Percentiles rank a stretch among this genome's conserved stretches.
phyloP scores from a whole-genome alignment of 148 eudicot species.

The Diospyros lotus region DNA sequence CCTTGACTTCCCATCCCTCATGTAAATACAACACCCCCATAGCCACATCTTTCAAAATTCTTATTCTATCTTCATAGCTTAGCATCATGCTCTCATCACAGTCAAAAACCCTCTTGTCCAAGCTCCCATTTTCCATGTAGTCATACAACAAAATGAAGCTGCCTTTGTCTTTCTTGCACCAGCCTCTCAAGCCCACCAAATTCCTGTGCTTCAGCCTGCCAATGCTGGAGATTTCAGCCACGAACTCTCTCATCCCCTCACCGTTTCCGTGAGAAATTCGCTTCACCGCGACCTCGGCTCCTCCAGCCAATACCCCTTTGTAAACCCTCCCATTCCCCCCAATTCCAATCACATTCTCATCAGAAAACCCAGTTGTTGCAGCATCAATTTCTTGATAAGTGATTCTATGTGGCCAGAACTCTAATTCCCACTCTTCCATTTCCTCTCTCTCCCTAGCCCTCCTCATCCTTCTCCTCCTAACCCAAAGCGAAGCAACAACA shows the following conservation, averaged over 20 bases:
- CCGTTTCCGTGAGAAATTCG: slow-evolving; percentile 11
- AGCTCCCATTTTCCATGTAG: slow-evolving; percentile 26
- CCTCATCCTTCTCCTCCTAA: slow-evolving; percentile 13
- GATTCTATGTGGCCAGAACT: slow-evolving; percentile 25
- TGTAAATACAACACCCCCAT: slow-evolving; percentile 18
- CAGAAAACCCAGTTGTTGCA: slow-evolving; percentile 16
- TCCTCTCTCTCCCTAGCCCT: slow-evolving; percentile 20
- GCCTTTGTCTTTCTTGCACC: slow-evolving; percentile 22
- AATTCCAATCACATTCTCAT: slow-evolving; percentile 19
- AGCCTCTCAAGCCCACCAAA: slow-evolving; percentile 24
- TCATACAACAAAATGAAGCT: slow-evolving; percentile 22
- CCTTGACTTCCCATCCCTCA: slow-evolving; percentile 23
- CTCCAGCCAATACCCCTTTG: slow-evolving; percentile 20
- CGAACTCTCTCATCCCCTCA: slow-evolving; percentile 18
- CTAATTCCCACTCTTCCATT: slow-evolving; percentile 29
- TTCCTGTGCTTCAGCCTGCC: slow-evolving; percentile 24
- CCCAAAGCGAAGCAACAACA: neutral
- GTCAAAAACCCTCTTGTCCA: slow-evolving; percentile 21
- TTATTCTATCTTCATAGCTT: slow-evolving; percentile 18
- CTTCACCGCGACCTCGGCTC: slow-evolving; percentile 21
- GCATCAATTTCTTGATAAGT: slow-evolving; percentile 14
- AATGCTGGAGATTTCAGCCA: slow-evolving; percentile 22
- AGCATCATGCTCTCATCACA: slow-evolving; percentile 18
- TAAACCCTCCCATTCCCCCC: slow-evolving; percentile 29
- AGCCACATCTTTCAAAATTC: slow-evolving; percentile 22